These are phyloP conservation scores for Triticum turgidum DNA, from an alignment of 176 grass and related monocot genomes.

Conservation along the genomic window DNA sequence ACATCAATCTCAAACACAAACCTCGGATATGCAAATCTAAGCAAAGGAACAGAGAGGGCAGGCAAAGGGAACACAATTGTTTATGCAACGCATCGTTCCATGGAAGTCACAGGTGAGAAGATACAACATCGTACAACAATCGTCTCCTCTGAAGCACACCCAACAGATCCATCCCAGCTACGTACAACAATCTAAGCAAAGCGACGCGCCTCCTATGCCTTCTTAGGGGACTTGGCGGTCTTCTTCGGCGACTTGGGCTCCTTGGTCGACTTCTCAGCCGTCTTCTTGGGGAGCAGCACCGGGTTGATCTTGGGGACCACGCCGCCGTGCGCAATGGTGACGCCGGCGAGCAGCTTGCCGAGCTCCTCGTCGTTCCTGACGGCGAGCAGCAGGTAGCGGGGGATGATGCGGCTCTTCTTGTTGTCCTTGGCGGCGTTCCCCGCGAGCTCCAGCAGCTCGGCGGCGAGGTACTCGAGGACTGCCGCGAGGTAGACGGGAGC, in stretches of 20 bases:
- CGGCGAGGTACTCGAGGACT: conserved; percentile 71
- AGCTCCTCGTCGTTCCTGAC: conserved; percentile 72
- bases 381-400: conserved; percentile 51
- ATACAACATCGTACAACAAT: neutral
- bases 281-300: conserved; percentile 58
- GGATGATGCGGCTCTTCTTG: conserved; percentile 63
- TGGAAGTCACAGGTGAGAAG: neutral
- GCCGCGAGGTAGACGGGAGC: conserved; percentile 77
- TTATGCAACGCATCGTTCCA: neutral
- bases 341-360: conserved; percentile 49
- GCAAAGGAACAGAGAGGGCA: too few species aligned
- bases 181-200: neutral
- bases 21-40: too few species aligned
- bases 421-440: conserved; percentile 61
- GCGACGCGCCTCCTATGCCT: neutral
- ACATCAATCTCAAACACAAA: too few species aligned
- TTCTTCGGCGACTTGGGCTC: conserved; percentile 55
- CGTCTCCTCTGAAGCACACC: neutral
- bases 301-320: conserved; percentile 64
- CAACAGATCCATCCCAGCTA: neutral
- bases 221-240: conserved; percentile 17
- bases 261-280: conserved; percentile 37
- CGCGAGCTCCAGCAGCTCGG: conserved; percentile 60
- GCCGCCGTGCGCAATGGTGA: conserved; percentile 60
- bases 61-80: too few species aligned